These are phyloP conservation scores for Cunninghamia lanceolata DNA, from an alignment of 75 land plant genomes.

Conservation along the genomic window DNA sequence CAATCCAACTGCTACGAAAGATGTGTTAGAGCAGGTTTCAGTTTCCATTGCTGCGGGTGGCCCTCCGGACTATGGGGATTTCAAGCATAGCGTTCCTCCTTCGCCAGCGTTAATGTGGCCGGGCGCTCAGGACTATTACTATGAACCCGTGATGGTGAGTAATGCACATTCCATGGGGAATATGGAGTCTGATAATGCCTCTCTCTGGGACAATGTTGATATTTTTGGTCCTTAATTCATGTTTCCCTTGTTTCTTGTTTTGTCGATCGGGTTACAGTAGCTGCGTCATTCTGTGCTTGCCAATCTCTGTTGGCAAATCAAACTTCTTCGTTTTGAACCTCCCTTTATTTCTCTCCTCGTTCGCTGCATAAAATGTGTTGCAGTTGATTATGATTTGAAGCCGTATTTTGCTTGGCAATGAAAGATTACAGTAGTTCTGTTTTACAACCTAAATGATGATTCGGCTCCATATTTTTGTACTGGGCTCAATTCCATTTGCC, in stretches of 20 bases:
- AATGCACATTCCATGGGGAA: neutral
- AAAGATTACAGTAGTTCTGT: neutral
- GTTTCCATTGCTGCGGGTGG: neutral
- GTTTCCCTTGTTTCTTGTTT: neutral
- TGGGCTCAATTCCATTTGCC: neutral
- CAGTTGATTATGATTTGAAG: neutral
- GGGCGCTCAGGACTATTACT: neutral
- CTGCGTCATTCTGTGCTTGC: neutral
- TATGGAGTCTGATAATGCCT: neutral
- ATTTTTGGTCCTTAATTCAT: neutral
- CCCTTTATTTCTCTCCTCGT: neutral
- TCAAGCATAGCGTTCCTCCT: neutral
- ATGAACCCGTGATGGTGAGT: neutral
- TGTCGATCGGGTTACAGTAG: neutral
- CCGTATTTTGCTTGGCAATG: neutral
- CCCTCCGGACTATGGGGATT: neutral
- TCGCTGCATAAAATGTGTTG: neutral
- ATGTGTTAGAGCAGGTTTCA: neutral
- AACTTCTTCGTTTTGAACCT: neutral
- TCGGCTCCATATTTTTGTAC: neutral
- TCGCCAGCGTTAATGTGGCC: constrained; percentile 7
- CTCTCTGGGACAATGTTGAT: neutral
- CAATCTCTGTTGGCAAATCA: neutral
- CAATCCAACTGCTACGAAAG: neutral
- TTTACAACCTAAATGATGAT: neutral